phyloP scores from a whole-genome alignment of 2,329 filamentous ascomycete species.

The Calonectria pauciramosa region DNA sequence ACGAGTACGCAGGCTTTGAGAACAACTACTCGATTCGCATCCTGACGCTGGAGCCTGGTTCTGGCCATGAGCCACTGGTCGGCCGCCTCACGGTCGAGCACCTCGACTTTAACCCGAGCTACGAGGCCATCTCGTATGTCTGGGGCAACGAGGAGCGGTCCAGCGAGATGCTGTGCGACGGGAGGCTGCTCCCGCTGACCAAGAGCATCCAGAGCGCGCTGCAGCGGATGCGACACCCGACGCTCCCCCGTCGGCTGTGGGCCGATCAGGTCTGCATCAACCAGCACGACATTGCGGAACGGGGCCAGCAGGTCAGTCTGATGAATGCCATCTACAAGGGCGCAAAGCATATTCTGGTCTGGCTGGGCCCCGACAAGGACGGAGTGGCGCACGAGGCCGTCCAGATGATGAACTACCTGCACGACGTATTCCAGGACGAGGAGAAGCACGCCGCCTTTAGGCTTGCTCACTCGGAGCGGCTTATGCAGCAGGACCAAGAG shows the following conservation, averaged over 20 bases:
- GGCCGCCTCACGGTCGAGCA: constrained; percentile 44
- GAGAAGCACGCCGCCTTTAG: constrained; percentile 46
- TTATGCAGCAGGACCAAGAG: constrained; percentile 44
- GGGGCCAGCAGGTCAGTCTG: constrained; percentile 53
- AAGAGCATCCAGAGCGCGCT: constrained; percentile 50
- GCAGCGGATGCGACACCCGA: constrained; percentile 44
- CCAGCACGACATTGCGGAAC: constrained; percentile 52
- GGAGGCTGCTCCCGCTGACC: constrained; percentile 44
- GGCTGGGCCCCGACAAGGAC: constrained; percentile 50
- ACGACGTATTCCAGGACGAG: constrained; percentile 49
- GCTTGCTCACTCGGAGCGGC: constrained; percentile 47
- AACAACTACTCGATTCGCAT: constrained; percentile 47
- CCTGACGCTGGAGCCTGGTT: constrained; percentile 48
- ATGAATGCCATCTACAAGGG: constrained; percentile 55
- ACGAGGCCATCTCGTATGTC: constrained; percentile 54
- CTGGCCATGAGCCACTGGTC: constrained; percentile 44
- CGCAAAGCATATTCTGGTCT: constrained; percentile 51
- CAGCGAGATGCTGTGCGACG: constrained; percentile 42
- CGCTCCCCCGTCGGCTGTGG: constrained; percentile 50
- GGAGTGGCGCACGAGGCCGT: constrained; percentile 47
- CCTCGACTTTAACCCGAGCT: constrained; percentile 41
- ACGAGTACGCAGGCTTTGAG: constrained; percentile 41
- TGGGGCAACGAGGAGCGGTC: constrained; percentile 48
- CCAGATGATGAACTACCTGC: constrained; percentile 45
- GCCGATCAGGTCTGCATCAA: constrained; percentile 59